Evolutionary conservation across 345 rosid species (phyloP), one percentile per base, ranked within the genome.

Genomic region (Lagerstroemia speciosa): DNA sequence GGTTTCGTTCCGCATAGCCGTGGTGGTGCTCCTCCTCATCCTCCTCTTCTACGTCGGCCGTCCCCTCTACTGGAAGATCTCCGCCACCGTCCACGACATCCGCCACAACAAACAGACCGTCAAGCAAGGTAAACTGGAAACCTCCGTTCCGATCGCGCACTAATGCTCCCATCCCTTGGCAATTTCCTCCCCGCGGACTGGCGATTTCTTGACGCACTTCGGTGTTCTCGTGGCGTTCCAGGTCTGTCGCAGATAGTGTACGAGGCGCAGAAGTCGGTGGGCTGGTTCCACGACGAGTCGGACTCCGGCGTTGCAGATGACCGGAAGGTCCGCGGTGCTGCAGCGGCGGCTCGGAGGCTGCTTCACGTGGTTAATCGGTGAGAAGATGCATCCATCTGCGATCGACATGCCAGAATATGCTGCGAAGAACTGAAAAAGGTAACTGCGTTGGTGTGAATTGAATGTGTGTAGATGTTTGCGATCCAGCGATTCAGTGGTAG

Each of bases 51-150:
- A 89, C 79, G 78, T 78, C 11, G 92, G 92, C 19, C 92, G 94
- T 15, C 97, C 97, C 61, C 90, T 91, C 62, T 89, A 91, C 80
- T 91, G 97, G 93, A 89, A 91, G 76, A 84, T 91, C 84, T 86
- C 98, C 30, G 98, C 94, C 72, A 92, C 98, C 40, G 68, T 89
- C 64, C 96, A 89, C 75, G 98, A 92, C 72, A 85, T 92, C 83
- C 92, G 90, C 75, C 82, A 86, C 65, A 85, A 89, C 80, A 92
- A 87, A 22, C 88, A 85, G 72, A 82, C 96, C 79, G 93, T 92
- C 71, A 78, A 85, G 77, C 87, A 86, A 87, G 92, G 93, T 76
- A 3, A n/a, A 64, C 17, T 52, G 17, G 52, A 17, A 26, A 17
- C 27, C 27, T 15, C 30, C 37, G 16, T 46, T 46, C 22, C 27